Conservation (phyloP, 768 basidiomycete species). For the Boletus bicolor region DNA sequence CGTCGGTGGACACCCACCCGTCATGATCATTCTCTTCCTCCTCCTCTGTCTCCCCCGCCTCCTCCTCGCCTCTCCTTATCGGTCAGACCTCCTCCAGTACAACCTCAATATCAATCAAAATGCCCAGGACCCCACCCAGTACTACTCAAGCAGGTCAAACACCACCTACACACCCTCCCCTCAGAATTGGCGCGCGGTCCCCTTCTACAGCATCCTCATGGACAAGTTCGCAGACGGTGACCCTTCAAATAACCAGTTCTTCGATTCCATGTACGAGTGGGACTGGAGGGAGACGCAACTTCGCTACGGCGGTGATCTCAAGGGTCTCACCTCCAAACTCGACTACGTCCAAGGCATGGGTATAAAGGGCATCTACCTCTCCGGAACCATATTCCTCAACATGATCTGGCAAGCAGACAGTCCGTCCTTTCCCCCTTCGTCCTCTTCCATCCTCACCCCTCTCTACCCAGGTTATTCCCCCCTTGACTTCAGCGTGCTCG, state of each 20-base stretch:
- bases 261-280: slow-evolving; percentile 72
- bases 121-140: slow-evolving; percentile 64
- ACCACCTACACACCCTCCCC: slow-evolving; percentile 77
- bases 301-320: slow-evolving; percentile 85
- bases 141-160: slow-evolving; percentile 57
- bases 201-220: slow-evolving; percentile 76
- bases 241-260: slow-evolving; percentile 89
- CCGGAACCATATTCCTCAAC: slow-evolving; percentile 90
- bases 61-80: slow-evolving; percentile 62
- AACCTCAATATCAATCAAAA: slow-evolving; percentile 79
- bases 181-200: slow-evolving; percentile 78
- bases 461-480: slow-evolving; percentile 74
- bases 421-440: slow-evolving; percentile 39
- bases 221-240: slow-evolving; percentile 96
- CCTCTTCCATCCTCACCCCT: neutral
- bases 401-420: slow-evolving; percentile 98
- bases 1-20: neutral
- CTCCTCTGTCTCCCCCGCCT: slow-evolving; percentile 31
- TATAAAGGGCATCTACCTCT: slow-evolving; percentile 78
- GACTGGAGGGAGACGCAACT: slow-evolving; percentile 89
- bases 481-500: slow-evolving; percentile 83
- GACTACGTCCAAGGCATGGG: slow-evolving; percentile 94
- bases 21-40: slow-evolving; percentile 36
- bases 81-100: slow-evolving; percentile 61
- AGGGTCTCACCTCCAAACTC: slow-evolving; percentile 67